These are phyloP conservation scores for Wolfiporia cocos DNA, from an alignment of 1,284 basidiomycete genomes.

Conservation along the genomic window DNA sequence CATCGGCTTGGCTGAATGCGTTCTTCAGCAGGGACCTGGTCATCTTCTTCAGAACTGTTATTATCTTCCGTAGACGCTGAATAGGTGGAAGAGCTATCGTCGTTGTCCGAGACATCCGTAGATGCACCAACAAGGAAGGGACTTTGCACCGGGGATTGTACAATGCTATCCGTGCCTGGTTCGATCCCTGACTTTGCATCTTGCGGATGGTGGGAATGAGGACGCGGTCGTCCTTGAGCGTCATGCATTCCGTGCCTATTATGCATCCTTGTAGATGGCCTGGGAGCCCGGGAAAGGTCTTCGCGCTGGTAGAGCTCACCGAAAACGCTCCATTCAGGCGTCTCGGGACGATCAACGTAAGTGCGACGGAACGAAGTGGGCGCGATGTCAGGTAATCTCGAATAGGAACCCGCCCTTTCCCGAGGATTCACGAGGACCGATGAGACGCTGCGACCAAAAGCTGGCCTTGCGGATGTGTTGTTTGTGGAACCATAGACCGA, in stretches of 20 bases:
- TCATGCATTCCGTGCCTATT: not conserved
- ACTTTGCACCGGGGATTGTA: constrained; percentile 4
- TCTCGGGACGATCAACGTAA: constrained; percentile 3
- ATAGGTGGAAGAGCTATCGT: not conserved
- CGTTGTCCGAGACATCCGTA: not conserved
- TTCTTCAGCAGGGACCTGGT: too few relatives aligned
- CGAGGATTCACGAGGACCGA: constrained; percentile 4
- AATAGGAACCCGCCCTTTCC: constrained; percentile 5
- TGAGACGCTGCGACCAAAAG: constrained; percentile 13
- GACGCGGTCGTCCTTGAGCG: too few relatives aligned
- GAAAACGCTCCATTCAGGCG: constrained; percentile 62
- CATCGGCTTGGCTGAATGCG: not conserved
- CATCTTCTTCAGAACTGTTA: not conserved
- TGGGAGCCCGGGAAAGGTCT: constrained; percentile 31
- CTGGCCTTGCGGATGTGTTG: too few relatives aligned
- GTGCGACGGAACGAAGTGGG: constrained; percentile 8
- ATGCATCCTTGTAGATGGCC: constrained; percentile 6
- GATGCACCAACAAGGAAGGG: not conserved
- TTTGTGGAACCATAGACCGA: too few relatives aligned
- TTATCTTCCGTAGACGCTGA: not conserved
- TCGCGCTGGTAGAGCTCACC: constrained; percentile 67
- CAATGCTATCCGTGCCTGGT: not conserved
- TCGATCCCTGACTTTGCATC: too few relatives aligned
- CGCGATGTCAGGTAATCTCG: constrained; percentile 13
- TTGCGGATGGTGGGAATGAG: too few relatives aligned